Conservation (phyloP, 768 basidiomycete species). For the Coprinellus micaceus region DNA sequence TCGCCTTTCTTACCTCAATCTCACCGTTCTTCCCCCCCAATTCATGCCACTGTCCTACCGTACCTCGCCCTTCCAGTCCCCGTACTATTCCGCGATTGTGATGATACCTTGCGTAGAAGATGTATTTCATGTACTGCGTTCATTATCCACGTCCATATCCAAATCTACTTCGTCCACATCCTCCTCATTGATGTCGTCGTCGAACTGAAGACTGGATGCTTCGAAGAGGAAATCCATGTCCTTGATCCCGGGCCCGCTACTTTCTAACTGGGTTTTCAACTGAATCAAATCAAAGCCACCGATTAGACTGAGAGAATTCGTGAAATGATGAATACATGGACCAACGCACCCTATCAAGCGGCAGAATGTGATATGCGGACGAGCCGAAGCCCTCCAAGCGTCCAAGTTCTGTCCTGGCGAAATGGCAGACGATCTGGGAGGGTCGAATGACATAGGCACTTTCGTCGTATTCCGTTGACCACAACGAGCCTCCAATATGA, state of each 20-base stretch:
- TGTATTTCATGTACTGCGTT: no score
- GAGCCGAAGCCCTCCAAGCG: not conserved
- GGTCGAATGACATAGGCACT: not conserved
- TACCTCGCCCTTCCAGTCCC: no score
- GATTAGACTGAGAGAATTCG: no score
- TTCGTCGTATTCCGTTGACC: not conserved
- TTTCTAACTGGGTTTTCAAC: no score
- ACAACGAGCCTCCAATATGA: not conserved
- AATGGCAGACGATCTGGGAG: not conserved
- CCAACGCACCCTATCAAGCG: not conserved
- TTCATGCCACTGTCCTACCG: no score
- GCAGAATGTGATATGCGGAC: not conserved
- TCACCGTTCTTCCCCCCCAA: no score
- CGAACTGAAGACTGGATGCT: not conserved
- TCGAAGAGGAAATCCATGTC: not conserved
- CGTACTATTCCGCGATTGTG: no score
- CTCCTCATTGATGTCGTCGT: not conserved
- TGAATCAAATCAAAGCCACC: not conserved
- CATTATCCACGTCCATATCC: not conserved
- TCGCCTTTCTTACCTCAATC: no score
- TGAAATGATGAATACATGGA: no score
- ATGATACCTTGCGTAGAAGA: no score
- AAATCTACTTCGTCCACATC: not conserved
- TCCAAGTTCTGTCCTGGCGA: not conserved
- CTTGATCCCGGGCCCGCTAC: not conserved